Base-by-base conservation (phyloP, 2,329 filamentous ascomycete species). In the Fusarium verrucosum region DNA sequence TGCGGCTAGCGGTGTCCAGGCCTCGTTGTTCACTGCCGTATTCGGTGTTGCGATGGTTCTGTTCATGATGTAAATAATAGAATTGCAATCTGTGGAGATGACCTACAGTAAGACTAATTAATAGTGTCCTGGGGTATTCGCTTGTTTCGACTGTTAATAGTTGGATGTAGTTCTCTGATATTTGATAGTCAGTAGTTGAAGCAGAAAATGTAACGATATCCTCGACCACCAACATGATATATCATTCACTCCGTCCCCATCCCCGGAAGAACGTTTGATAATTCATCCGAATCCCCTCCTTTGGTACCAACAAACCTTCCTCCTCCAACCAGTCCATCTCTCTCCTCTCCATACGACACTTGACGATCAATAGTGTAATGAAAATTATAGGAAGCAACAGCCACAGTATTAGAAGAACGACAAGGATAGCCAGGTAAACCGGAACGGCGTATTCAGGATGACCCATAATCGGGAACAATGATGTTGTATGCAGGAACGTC, bases 61-160 rank as follows among this genome's bases (percentile, higher is more conserved):
- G 41, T 51, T 56, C 30, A 52, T 58, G 47, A 62, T 70, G 57
- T 70, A 61, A 67, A 65, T 50, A 45, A n/a, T 36, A 35, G 26
- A 61, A 42, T 32, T 56, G 22, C 32, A 49, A 25, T 37, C 25
- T 35, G 38, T 38, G 38, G 36, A 44, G 36, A 54, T 28, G 17
- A 42, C 58, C 56, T 55, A 61, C 49, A 56, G 22, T 45, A 28
- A 42, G 50, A 47, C 23, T 33, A 49, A 43, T 47, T 16, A 19
- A 46, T 35, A 49, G 42, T 25, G 41, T 30, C 23, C 33, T 49
- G 19, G 2, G 5, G n/a, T 22, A 30, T 20, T 33, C n/a, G n/a
- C n/a, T n/a, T 37, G 47, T 23, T 44, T 9, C 22, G 35, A 22
- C 30, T 26, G 19, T 43, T 26, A 35, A 43, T 26, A 61, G 41